phyloP scores from a whole-genome alignment of 1,284 basidiomycete genomes.

The Cutaneotrichosporon spelunceum region DNA sequence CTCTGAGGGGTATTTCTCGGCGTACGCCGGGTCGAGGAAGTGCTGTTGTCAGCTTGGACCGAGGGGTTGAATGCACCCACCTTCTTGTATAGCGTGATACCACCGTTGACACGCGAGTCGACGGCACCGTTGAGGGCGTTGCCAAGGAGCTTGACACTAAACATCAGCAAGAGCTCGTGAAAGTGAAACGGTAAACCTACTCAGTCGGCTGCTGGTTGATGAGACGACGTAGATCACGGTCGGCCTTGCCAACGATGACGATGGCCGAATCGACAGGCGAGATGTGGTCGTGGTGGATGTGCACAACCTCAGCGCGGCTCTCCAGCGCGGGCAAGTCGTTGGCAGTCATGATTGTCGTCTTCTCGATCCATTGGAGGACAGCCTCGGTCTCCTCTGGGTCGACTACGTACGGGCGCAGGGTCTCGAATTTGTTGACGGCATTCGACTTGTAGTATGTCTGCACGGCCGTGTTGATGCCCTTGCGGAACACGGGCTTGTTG shows the following conservation, averaged over 20 bases:
- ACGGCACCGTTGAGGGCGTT: slow-evolving; percentile 85
- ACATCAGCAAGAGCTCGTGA: background rate
- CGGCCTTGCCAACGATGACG: slow-evolving; percentile 63
- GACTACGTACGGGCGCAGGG: slow-evolving; percentile 66
- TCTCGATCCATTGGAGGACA: slow-evolving; percentile 77
- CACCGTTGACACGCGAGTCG: slow-evolving; percentile 73
- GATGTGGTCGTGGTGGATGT: slow-evolving; percentile 69
- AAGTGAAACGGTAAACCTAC: slow-evolving; percentile 23
- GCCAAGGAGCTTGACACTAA: slow-evolving; percentile 74
- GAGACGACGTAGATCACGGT: slow-evolving; percentile 27
- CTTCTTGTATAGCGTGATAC: slow-evolving; percentile 64
- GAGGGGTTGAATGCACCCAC: background rate
- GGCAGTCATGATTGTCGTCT: slow-evolving; percentile 75
- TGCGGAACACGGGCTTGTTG: slow-evolving; percentile 72
- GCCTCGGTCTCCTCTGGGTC: slow-evolving; percentile 55
- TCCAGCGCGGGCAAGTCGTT: slow-evolving; percentile 90
- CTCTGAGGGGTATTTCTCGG: slow-evolving; percentile 66
- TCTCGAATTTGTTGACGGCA: slow-evolving; percentile 76
- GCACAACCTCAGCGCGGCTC: slow-evolving; percentile 83
- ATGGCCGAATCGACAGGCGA: slow-evolving; percentile 84
- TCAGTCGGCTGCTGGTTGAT: slow-evolving; percentile 29
- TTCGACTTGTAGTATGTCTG: slow-evolving; percentile 65
- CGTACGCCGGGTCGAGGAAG: slow-evolving; percentile 72
- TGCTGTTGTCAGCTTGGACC: slow-evolving; percentile 8
- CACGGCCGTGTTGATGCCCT: slow-evolving; percentile 76